Percentiles rank a stretch among this genome's conserved stretches.
Evolutionary conservation across 1,284 basidiomycete genomes (phyloP).

Genomic region (Ganoderma multipileum): DNA sequence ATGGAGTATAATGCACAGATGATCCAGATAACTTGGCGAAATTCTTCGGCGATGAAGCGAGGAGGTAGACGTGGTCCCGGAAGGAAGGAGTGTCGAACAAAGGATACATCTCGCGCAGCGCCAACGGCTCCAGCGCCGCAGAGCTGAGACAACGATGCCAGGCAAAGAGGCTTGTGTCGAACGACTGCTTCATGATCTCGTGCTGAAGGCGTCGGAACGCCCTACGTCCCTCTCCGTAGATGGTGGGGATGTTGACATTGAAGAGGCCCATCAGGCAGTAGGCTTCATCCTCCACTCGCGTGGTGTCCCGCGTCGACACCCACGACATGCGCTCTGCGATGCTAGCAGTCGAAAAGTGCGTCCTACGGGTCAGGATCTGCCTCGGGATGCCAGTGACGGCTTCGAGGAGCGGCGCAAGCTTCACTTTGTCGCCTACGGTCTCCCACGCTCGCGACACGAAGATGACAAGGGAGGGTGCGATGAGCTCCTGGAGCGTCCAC

Average conservation of each 20-base stretch:
- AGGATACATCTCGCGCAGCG: neutral
- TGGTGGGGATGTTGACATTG: conserved; percentile 13
- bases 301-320: conserved; percentile 8
- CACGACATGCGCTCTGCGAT: conserved; percentile 11
- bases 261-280: conserved; percentile 18
- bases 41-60: conserved; percentile 2
- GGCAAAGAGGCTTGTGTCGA: conserved; percentile 11
- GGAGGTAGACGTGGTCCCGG: conserved; percentile 3
- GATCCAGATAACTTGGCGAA: neutral
- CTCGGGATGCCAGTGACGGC: neutral
- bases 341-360: neutral
- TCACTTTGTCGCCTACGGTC: neutral
- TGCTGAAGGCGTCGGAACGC: conserved; percentile 13
- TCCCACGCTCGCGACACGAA: neutral
- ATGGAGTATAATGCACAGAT: neutral
- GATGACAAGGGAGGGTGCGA: neutral
- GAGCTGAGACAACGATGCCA: neutral
- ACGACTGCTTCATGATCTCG: conserved; percentile 10
- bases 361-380: neutral
- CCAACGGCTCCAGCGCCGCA: neutral
- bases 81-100: neutral
- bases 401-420: neutral
- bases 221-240: conserved; percentile 12
- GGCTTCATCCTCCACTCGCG: conserved; percentile 13
- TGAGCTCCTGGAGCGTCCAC: neutral